A percentile compares a stretch with the other conserved stretches of the same genome.
phyloP scores from a whole-genome alignment of 2,329 filamentous ascomycete genomes.

The Dothistroma septosporum region DNA sequence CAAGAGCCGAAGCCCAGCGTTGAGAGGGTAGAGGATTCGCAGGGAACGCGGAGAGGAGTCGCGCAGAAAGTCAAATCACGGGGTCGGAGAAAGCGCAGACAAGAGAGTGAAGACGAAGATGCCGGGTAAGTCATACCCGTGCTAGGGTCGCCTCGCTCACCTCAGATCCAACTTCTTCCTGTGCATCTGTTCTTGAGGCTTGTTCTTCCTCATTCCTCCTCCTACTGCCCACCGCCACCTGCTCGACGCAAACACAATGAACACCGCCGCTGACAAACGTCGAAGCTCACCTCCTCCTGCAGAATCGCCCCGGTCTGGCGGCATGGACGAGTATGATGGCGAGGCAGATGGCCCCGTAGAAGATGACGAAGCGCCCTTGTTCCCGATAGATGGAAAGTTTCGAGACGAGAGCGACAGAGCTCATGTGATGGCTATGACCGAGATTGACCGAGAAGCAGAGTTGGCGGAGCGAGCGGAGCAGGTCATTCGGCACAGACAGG shows the following conservation, averaged over 20 bases:
- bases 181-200: background rate
- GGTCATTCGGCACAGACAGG: slow-evolving; percentile 76
- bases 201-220: background rate
- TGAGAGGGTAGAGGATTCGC: slow-evolving; percentile 35
- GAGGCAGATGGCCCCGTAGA: slow-evolving; percentile 41
- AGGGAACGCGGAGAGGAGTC: slow-evolving; percentile 38
- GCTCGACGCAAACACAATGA: slow-evolving; percentile 7
- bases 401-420: slow-evolving; percentile 52
- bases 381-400: slow-evolving; percentile 83
- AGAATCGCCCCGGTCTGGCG: slow-evolving; percentile 69
- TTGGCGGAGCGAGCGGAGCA: slow-evolving; percentile 82
- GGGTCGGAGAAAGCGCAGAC: slow-evolving; percentile 45
- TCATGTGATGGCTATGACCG: slow-evolving; percentile 76
- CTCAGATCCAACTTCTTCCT: slow-evolving; percentile 7
- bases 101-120: slow-evolving; percentile 65
- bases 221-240: slow-evolving; percentile 1
- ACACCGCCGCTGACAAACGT: slow-evolving; percentile 7
- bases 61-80: slow-evolving; percentile 46
- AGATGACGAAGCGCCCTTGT: slow-evolving; percentile 57
- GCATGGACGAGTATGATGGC: slow-evolving; percentile 85
- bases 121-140: slow-evolving; percentile 57
- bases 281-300: slow-evolving; percentile 26
- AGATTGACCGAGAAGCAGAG: slow-evolving; percentile 86
- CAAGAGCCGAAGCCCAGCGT: slow-evolving; percentile 42
- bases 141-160: slow-evolving; percentile 4